Percentiles rank a stretch among this genome's conserved stretches.
These are phyloP conservation scores for Sordariomycetes sp. DNA, from an alignment of 2,329 filamentous ascomycete genomes.

Conservation along the genomic window DNA sequence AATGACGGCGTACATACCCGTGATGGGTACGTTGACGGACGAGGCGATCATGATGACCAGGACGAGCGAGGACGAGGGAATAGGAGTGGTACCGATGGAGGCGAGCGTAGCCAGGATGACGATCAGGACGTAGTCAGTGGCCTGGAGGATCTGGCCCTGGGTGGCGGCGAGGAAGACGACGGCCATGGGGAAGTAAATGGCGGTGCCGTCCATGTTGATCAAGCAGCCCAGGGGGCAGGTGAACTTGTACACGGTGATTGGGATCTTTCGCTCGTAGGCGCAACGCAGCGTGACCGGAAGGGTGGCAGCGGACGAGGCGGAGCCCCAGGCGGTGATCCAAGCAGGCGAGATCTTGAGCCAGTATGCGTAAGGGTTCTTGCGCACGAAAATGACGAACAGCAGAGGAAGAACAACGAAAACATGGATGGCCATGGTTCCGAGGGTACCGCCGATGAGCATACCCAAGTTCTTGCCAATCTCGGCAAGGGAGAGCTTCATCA, in stretches of 20 bases:
- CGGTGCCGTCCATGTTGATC: conserved; percentile 45
- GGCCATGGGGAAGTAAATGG: conserved; percentile 44
- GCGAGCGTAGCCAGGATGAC: conserved; percentile 38
- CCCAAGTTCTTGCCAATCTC: conserved; percentile 39
- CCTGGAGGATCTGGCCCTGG: conserved; percentile 31
- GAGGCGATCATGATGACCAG: conserved; percentile 41
- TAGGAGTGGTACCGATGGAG: conserved; percentile 44
- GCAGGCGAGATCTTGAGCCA: conserved; percentile 39
- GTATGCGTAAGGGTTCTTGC: conserved; percentile 35
- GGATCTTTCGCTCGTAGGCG: conserved; percentile 26
- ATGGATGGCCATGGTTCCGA: conserved; percentile 36
- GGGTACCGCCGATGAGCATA: conserved; percentile 35
- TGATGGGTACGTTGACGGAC: conserved; percentile 32
- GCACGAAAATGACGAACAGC: conserved; percentile 28
- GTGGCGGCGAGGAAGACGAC: conserved; percentile 43
- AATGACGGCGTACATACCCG: conserved; percentile 41
- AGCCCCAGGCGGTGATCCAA: conserved; percentile 46
- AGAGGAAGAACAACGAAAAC: conserved; percentile 34
- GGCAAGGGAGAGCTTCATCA: conserved; percentile 36
- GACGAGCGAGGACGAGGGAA: conserved; percentile 41
- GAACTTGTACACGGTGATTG: conserved; percentile 35
- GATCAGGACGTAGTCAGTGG: conserved; percentile 38
- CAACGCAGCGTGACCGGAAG: conserved; percentile 37
- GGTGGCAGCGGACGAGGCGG: conserved; percentile 42
- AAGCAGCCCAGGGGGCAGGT: conserved; percentile 35